phyloP scores from a whole-genome alignment of 139 green algal species.

The Picochlorum sp. region DNA sequence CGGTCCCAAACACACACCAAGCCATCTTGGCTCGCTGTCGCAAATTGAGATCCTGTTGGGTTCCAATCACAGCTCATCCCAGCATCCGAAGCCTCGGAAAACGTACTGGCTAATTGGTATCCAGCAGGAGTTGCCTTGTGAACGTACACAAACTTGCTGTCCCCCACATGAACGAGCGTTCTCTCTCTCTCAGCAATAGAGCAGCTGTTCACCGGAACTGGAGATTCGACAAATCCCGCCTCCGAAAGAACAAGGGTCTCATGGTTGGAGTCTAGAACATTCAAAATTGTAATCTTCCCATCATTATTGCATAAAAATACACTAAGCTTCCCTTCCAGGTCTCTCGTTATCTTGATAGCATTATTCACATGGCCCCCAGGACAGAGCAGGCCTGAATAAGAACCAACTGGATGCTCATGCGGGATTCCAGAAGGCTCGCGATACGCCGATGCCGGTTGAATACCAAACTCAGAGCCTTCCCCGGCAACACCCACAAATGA shows the following conservation, averaged over 20 bases:
- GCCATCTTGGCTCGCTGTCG: constrained; percentile 42
- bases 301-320: constrained; percentile 48
- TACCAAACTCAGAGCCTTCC: constrained; percentile 22
- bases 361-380: constrained; percentile 49
- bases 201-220: constrained; percentile 61
- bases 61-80: constrained; percentile 56
- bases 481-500: neutral
- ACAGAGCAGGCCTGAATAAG: neutral
- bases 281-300: constrained; percentile 45
- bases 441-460: neutral
- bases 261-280: constrained; percentile 20
- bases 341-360: constrained; percentile 30
- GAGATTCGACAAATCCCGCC: constrained; percentile 27
- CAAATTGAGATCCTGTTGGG: constrained; percentile 24
- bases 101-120: constrained; percentile 21
- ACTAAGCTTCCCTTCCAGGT: constrained; percentile 13
- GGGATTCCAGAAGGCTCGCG: neutral
- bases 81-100: constrained; percentile 40
- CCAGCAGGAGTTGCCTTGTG: constrained; percentile 16
- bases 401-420: too few species aligned
- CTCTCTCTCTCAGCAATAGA: constrained; percentile 33
- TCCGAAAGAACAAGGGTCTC: neutral
- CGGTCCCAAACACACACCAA: constrained; percentile 36
- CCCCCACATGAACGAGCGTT: constrained; percentile 46
- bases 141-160: constrained; percentile 30